These are phyloP conservation scores for Ascochyta lentis DNA, from an alignment of 2,329 filamentous ascomycete genomes.

Conservation along the genomic window DNA sequence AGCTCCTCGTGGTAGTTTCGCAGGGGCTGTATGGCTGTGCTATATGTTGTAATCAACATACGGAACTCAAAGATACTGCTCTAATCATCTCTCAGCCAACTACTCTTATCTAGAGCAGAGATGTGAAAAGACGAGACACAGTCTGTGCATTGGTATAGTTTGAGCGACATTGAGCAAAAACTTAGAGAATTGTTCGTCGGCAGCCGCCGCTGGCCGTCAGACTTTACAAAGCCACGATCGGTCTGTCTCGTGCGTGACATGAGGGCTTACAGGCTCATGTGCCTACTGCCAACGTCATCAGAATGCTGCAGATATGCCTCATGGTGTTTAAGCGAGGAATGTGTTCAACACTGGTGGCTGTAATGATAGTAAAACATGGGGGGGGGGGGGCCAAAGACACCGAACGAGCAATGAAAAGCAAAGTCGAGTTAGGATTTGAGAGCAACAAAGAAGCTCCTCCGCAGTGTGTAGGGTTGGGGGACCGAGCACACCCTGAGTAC, in stretches of 20 bases:
- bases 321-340: slow-evolving; percentile 8
- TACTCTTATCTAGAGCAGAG: not conserved
- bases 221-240: not conserved
- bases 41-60: not conserved
- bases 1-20: slow-evolving; percentile 13
- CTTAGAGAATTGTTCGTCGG: not conserved
- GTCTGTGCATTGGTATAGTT: not conserved
- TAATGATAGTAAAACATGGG: not conserved
- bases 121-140: not conserved
- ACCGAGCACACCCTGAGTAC: slow-evolving; percentile 15
- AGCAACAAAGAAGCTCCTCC: not conserved
- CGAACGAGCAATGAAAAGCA: not conserved
- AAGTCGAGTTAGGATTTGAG: not conserved
- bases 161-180: not conserved
- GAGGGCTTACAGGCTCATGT: slow-evolving; percentile 2
- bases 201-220: too few relatives aligned
- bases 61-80: not conserved
- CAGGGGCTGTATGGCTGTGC: not conserved
- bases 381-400: not conserved
- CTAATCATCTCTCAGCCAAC: not conserved
- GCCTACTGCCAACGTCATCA: not conserved
- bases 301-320: slow-evolving; percentile 2
- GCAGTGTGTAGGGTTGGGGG: not conserved
- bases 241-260: slow-evolving; percentile 13
- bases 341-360: not conserved